Evolutionary conservation across 306 rosid species (phyloP), one percentile per base, ranked within the genome.

Genomic region (Hippophae tibetana): DNA sequence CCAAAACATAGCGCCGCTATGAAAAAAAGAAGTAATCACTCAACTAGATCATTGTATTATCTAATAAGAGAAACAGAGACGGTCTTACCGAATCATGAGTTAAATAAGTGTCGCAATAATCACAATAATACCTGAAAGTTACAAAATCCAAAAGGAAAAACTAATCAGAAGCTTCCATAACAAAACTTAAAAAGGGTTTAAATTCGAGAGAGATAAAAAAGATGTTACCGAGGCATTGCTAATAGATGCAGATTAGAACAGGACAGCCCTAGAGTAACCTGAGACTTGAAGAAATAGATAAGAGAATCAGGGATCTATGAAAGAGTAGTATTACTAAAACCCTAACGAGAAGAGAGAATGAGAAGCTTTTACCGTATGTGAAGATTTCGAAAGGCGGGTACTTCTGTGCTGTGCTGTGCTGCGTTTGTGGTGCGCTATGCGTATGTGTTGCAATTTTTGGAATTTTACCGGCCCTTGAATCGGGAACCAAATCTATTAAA

Each of bases 41-140:
- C 50, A 46, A 3, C 13, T 10, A 46, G 50, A 3, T 13, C 13
- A 10, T 13, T 9, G 10, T 10, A 49, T 18, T 12, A 49, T 12
- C 8, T 8, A 49, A 46, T 8, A 18, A 51, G 7, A 13, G 26
- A 10, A 4, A 14, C 46, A 49, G 23, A 57, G 62, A 47, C 47
- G 13, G 26, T 10, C 67, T 68, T 79, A 89, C 97, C 53, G 92
- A 89, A 72, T 89, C 97, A 59, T 89, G 97, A 51, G 95, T 89
- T 57, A 86, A 65, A 54, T 89, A 89, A 14, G 97, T 89, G 60
- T 89, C 95, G 27, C 97, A 89, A 70, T 86, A 89, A 50, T 89
- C 97, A 61, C 97, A 89, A 56, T 86, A 89, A 70, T 88, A 60
- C 41, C 73, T 48, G 53, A 13, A 54, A 54, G 31, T 27, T 54